Conservation (phyloP, 768 basidiomycete genomes). For the Boletus reticulatus region DNA sequence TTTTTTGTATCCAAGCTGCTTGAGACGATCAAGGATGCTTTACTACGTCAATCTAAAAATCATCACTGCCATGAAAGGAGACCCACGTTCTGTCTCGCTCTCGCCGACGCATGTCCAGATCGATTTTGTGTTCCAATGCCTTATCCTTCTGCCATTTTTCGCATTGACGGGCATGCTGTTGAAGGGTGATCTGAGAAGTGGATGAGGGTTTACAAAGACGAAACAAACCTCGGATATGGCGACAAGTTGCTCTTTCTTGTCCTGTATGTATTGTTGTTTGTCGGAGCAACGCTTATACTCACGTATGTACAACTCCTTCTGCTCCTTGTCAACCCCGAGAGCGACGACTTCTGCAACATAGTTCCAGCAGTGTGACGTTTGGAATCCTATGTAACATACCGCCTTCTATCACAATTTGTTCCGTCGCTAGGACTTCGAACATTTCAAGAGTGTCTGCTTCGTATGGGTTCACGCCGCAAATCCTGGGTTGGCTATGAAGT, state of each 20-base stretch:
- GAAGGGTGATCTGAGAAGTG: not conserved
- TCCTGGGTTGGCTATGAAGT: not conserved
- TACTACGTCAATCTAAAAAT: not conserved
- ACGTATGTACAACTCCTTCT: not conserved
- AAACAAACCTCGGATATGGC: not conserved
- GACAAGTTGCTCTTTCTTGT: not conserved
- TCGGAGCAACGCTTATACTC: not conserved
- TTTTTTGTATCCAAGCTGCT: not conserved
- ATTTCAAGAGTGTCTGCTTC: not conserved
- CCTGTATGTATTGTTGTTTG: not conserved
- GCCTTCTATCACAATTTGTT: not conserved
- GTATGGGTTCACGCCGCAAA: not conserved
- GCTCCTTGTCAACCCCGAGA: constrained; percentile 1
- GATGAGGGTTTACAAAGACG: too few relatives aligned
- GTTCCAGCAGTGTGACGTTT: not conserved
- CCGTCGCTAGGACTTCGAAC: not conserved
- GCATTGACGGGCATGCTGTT: constrained; percentile 2
- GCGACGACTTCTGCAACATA: not conserved
- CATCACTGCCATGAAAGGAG: not conserved
- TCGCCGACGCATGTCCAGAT: not conserved
- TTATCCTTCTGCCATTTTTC: not conserved
- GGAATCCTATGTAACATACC: not conserved
- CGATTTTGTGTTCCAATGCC: not conserved
- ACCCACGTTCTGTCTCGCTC: not conserved
- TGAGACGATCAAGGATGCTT: constrained; percentile 10